Percentiles rank a stretch among this genome's conserved stretches.
phyloP scores from a whole-genome alignment of 768 basidiomycete species.

The Lentinula sp. region DNA sequence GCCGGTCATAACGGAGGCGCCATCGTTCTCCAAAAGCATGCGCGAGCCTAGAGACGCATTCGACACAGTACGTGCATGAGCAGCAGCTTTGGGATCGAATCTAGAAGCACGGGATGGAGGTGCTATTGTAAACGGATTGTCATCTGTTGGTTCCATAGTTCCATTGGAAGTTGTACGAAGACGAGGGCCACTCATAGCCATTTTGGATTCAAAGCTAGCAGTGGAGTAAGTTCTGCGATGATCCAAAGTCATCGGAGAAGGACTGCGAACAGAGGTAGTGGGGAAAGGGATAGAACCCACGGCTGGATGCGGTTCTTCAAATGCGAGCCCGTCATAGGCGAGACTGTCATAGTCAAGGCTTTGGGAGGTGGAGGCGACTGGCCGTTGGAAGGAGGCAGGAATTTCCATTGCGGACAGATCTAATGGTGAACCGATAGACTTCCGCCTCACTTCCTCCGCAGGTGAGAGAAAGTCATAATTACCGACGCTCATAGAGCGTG shows the following conservation, averaged over 20 bases:
- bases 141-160: constrained; percentile 39
- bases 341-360: constrained; percentile 26
- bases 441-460: constrained; percentile 35
- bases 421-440: constrained; percentile 53
- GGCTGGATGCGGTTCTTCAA: constrained; percentile 11
- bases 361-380: constrained; percentile 39
- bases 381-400: constrained; percentile 39
- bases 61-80: constrained; percentile 56
- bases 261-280: constrained; percentile 43
- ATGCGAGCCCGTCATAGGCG: constrained; percentile 25
- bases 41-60: constrained; percentile 63
- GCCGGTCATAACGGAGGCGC: constrained; percentile 34
- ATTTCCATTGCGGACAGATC: constrained; percentile 45
- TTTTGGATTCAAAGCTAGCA: constrained; percentile 44
- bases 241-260: constrained; percentile 40
- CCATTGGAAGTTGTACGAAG: constrained; percentile 38
- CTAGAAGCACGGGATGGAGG: constrained; percentile 63
- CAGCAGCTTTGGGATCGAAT: constrained; percentile 72
- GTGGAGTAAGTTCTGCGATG: constrained; percentile 46
- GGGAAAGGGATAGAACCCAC: constrained; percentile 63
- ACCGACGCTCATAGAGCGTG: constrained; percentile 65
- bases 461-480: constrained; percentile 47
- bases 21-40: constrained; percentile 54
- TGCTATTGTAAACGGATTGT: constrained; percentile 66
- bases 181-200: constrained; percentile 31